Conservation (phyloP, 2,329 filamentous ascomycete genomes). For the Trichophyton simii region DNA sequence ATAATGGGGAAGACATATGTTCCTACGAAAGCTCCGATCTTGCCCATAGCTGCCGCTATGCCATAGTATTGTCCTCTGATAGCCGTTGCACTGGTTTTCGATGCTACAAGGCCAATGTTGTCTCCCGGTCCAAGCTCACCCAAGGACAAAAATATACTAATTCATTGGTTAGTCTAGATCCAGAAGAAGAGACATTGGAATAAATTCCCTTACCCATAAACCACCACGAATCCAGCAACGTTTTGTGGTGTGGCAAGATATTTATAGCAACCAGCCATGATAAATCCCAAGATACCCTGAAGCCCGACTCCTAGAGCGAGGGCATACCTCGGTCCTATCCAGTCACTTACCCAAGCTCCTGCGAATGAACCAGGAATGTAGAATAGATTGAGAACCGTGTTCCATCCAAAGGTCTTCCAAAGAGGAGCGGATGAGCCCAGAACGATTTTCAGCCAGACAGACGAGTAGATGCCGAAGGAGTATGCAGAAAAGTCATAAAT, state of each 20-base stretch:
- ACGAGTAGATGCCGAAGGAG: slow-evolving; percentile 74
- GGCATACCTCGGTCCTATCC: slow-evolving; percentile 63
- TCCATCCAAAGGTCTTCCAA: slow-evolving; percentile 76
- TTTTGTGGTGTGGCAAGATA: slow-evolving; percentile 54
- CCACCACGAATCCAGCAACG: slow-evolving; percentile 63
- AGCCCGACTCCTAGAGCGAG: slow-evolving; percentile 56
- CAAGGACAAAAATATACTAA: slow-evolving; percentile 56
- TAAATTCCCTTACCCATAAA: slow-evolving; percentile 47
- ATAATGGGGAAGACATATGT: slow-evolving; percentile 71
- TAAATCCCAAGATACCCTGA: slow-evolving; percentile 71
- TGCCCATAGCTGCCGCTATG: slow-evolving; percentile 35
- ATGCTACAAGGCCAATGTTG: slow-evolving; percentile 78
- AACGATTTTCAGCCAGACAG: slow-evolving; percentile 47
- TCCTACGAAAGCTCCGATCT: slow-evolving; percentile 61
- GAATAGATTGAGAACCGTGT: slow-evolving; percentile 75
- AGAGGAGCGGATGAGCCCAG: slow-evolving; percentile 49
- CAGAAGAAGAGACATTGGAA: background rate
- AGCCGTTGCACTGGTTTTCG: slow-evolving; percentile 77
- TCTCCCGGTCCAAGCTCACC: slow-evolving; percentile 79
- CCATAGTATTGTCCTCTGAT: slow-evolving; percentile 66
- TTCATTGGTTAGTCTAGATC: background rate
- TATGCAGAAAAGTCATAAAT: slow-evolving; percentile 79
- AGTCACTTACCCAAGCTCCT: slow-evolving; percentile 66
- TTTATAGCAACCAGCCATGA: slow-evolving; percentile 71
- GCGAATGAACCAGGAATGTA: slow-evolving; percentile 72